A percentile compares a stretch with the other conserved stretches of the same genome.
Evolutionary conservation across 2,329 filamentous ascomycete species (phyloP).

Genomic region (Fusarium miscanthi): DNA sequence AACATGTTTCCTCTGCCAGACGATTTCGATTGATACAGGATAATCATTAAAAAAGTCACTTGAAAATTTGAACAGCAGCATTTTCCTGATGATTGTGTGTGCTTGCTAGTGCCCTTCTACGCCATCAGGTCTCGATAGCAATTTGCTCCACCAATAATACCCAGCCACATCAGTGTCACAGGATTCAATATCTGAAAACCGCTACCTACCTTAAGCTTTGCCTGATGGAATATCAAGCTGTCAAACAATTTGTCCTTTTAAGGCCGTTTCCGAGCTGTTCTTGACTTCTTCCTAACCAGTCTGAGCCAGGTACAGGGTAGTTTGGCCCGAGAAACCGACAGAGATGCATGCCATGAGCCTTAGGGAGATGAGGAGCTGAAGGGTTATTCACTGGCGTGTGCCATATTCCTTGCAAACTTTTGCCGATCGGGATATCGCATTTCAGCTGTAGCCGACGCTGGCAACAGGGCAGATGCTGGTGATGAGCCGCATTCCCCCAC

Average conservation of each 20-base stretch:
- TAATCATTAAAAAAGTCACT: accelerated
- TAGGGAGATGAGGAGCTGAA: not conserved
- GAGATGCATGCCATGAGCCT: not conserved
- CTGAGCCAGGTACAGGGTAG: not conserved
- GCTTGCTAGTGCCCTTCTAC: too few species aligned
- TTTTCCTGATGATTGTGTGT: too few species aligned
- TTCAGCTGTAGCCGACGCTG: not conserved
- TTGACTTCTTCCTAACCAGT: not conserved
- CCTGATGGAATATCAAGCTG: too few species aligned
- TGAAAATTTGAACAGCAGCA: accelerated
- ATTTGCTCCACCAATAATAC: too few species aligned
- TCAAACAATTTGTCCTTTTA: too few species aligned
- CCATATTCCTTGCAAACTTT: not conserved
- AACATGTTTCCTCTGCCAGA: not conserved
- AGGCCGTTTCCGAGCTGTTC: not conserved
- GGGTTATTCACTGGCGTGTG: not conserved
- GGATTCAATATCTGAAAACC: accelerated
- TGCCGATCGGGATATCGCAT: not conserved
- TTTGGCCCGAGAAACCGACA: not conserved
- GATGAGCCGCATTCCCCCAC: not conserved
- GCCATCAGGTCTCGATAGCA: too few species aligned
- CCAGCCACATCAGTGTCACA: too few species aligned
- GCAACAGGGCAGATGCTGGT: not conserved
- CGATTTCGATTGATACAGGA: accelerated
- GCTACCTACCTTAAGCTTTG: too few species aligned